phyloP scores from a whole-genome alignment of 768 basidiomycete genomes.

The Lepiota venenata region DNA sequence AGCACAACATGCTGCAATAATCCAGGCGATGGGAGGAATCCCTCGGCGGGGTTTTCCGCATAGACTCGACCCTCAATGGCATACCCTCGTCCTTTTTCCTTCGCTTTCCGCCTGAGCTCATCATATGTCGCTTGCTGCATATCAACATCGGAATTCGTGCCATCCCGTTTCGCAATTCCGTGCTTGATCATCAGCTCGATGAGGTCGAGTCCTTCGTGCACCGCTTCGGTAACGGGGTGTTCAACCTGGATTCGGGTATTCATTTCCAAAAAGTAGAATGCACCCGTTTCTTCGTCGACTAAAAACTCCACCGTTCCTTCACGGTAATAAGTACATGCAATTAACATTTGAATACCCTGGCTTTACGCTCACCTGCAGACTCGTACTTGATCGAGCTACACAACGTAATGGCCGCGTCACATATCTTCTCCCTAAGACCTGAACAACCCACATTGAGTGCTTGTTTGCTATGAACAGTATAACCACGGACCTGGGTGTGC shows the following conservation, averaged over 20 bases:
- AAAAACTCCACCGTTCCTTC: conserved; percentile 68
- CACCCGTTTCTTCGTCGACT: conserved; percentile 46
- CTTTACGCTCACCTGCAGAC: conserved; percentile 45
- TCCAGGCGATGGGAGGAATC: conserved; percentile 58
- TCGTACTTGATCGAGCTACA: conserved; percentile 48
- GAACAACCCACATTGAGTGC: background rate
- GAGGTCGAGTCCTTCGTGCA: conserved; percentile 54
- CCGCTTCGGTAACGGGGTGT: conserved; percentile 60
- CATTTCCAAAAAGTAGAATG: conserved; percentile 71
- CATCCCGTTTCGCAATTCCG: conserved; percentile 35
- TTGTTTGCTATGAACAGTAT: background rate
- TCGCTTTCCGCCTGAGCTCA: conserved; percentile 11
- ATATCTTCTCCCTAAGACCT: conserved; percentile 48
- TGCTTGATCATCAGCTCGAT: conserved; percentile 65
- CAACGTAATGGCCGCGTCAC: conserved; percentile 48
- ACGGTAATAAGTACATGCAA: background rate
- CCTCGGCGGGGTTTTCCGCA: conserved; percentile 56
- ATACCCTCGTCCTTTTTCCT: conserved; percentile 20
- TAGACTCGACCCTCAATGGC: conserved; percentile 60
- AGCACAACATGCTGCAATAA: conserved; percentile 54
- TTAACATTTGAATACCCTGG: background rate
- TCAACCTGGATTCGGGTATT: conserved; percentile 72
- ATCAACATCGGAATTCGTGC: conserved; percentile 15
- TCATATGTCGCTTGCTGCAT: conserved; percentile 39
- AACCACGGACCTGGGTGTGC: conserved; percentile 36